These are phyloP conservation scores for Candida ponderosae DNA, from an alignment of 805 yeast species.

Conservation along the genomic window DNA sequence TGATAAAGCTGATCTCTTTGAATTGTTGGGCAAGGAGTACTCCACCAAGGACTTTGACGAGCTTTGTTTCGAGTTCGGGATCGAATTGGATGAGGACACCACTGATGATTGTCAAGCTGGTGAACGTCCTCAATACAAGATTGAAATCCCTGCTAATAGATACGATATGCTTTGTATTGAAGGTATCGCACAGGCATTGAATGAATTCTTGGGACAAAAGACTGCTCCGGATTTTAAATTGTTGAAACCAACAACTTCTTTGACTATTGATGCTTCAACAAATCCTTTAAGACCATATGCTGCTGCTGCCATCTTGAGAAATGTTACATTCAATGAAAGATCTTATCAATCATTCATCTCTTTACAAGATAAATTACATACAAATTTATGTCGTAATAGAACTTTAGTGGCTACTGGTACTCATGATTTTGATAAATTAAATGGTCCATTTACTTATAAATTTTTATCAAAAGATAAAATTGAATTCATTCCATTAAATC, in stretches of 20 bases:
- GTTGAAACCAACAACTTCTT: constrained; percentile 48
- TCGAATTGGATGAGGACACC: constrained; percentile 96
- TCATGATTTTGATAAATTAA: constrained; percentile 79
- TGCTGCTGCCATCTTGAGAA: constrained; percentile 88
- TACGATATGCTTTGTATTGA: constrained; percentile 97
- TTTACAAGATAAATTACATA: constrained; percentile 91
- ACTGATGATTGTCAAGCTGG: constrained; percentile 66
- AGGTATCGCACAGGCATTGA: constrained; percentile 93
- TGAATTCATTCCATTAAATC: constrained; percentile 69
- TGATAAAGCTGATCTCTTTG: constrained; percentile 87
- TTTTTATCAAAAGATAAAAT: constrained; percentile 76
- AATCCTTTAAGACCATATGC: constrained; percentile 81
- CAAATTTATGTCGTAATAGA: constrained; percentile 95
- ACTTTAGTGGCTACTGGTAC: constrained; percentile 98
- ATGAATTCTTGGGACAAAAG: constrained; percentile 73
- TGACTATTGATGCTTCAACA: constrained; percentile 74
- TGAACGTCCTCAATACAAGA: constrained; percentile 94
- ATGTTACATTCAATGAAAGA: constrained; percentile 73
- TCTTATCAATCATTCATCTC: constrained; percentile 92
- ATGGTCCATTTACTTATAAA: constrained; percentile 81
- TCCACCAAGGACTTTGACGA: constrained; percentile 93
- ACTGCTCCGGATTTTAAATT: constrained; percentile 62
- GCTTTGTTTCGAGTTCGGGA: constrained; percentile 94
- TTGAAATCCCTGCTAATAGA: constrained; percentile 97
- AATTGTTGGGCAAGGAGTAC: constrained; percentile 60